phyloP scores from a whole-genome alignment of 169 alveolate genomes.

The Eimeria mitis region DNA sequence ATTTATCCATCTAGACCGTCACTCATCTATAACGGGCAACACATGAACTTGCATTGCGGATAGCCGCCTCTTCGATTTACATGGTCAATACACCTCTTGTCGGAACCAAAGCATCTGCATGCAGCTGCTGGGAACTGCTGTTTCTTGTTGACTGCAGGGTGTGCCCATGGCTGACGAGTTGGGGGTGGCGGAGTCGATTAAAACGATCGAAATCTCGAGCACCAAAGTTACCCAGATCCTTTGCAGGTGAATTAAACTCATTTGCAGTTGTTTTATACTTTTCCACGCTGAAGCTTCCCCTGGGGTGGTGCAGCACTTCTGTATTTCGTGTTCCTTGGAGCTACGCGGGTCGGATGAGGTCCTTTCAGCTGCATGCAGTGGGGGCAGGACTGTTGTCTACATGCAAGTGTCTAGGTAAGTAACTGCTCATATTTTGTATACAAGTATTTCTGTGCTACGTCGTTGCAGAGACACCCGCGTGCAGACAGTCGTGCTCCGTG shows the following conservation, averaged over 20 bases:
- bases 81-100: no score
- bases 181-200: constrained; percentile 96
- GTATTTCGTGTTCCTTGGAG: neutral
- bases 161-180: constrained; percentile 98
- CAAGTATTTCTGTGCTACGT: neutral
- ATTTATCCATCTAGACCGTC: neutral
- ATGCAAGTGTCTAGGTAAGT: neutral
- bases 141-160: constrained; percentile 81
- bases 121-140: no score
- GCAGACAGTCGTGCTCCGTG: constrained; percentile 86
- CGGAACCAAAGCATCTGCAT: no score
- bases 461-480: constrained; percentile 81
- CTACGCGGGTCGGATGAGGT: neutral
- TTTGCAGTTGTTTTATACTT: neutral
- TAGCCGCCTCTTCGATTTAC: no score
- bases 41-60: neutral
- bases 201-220: constrained; percentile 96
- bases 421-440: neutral
- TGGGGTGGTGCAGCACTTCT: neutral
- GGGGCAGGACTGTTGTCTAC: neutral
- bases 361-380: neutral
- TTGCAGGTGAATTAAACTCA: constrained; percentile 11
- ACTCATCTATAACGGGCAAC: neutral
- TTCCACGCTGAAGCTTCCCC: neutral
- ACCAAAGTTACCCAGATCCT: constrained; percentile 89